Conservation (phyloP, 129 eudicot species). For the Kitagawia praeruptora region DNA sequence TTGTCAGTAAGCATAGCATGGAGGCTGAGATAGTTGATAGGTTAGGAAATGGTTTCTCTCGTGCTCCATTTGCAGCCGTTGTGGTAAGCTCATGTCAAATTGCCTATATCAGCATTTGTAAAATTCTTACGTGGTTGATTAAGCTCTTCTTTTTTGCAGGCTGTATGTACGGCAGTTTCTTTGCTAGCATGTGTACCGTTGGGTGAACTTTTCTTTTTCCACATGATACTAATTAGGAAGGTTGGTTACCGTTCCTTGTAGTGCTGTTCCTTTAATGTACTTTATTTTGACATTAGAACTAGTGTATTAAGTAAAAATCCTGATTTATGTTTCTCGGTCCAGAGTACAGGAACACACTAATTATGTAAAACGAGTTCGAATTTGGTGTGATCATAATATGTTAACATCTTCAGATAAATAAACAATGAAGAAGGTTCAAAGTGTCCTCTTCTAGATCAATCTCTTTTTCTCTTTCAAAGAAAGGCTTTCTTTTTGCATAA, state of each 20-base stretch:
- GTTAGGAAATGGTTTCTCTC: slow-evolving; percentile 91
- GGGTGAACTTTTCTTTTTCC: slow-evolving; percentile 93
- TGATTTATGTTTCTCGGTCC: not conserved
- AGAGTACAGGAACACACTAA: not conserved
- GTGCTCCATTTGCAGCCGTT: slow-evolving; percentile 85
- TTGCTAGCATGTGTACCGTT: slow-evolving; percentile 84
- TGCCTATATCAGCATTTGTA: not conserved
- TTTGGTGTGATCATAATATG: not conserved
- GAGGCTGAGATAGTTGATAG: slow-evolving; percentile 76
- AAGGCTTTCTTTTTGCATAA: not conserved
- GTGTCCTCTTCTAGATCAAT: not conserved
- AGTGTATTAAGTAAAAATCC: not conserved
- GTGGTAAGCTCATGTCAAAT: slow-evolving; percentile 44
- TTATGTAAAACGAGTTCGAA: not conserved
- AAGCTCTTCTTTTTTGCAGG: slow-evolving; percentile 32
- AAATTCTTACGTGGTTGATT: not conserved
- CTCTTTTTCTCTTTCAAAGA: not conserved
- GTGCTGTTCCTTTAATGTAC: not conserved
- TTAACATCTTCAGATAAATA: not conserved
- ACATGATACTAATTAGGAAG: slow-evolving; percentile 88
- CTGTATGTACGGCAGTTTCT: slow-evolving; percentile 77
- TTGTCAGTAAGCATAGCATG: slow-evolving; percentile 56
- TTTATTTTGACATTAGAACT: not conserved
- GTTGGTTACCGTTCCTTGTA: slow-evolving; percentile 21
- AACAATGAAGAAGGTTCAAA: not conserved